These are phyloP conservation scores for Epithemia pelagica DNA, from an alignment of 108 stramenopile species.

Conservation along the genomic window DNA sequence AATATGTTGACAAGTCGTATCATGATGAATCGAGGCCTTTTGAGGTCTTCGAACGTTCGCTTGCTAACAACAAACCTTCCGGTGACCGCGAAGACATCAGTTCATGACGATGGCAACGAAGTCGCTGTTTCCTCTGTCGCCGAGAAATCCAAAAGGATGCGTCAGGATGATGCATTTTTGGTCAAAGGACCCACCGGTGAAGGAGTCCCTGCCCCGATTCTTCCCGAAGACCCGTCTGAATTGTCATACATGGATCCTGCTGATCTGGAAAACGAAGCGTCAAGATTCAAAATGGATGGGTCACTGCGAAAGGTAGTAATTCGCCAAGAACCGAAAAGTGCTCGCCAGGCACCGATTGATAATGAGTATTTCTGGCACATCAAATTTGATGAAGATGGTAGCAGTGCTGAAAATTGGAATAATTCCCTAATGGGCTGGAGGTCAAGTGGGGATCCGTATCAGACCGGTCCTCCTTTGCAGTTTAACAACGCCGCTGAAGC, in stretches of 20 bases:
- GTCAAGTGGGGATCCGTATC: constrained; percentile 85
- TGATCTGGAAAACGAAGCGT: constrained; percentile 28
- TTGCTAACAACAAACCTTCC: too few relatives aligned
- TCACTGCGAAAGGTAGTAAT: constrained; percentile 59
- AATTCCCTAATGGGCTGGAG: constrained; percentile 98
- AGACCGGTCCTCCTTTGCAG: constrained; percentile 61
- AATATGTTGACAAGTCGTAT: too few relatives aligned
- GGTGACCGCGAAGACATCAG: background rate
- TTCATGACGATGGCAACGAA: background rate
- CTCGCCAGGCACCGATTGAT: constrained; percentile 46
- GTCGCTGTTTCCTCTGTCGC: background rate
- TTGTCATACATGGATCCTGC: constrained; percentile 68
- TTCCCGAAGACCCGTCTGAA: constrained; percentile 73
- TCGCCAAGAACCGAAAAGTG: constrained; percentile 54
- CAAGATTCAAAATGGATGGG: constrained; percentile 45
- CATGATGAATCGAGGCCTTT: too few relatives aligned
- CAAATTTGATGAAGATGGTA: constrained; percentile 67
- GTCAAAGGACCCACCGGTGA: background rate
- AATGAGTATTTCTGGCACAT: constrained; percentile 69
- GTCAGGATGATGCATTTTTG: background rate
- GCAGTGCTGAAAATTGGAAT: constrained; percentile 60
- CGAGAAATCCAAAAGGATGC: background rate
- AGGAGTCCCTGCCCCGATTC: constrained; percentile 37
- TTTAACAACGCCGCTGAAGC: constrained; percentile 88
- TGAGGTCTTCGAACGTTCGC: too few relatives aligned